Evolutionary conservation across 768 basidiomycete genomes (phyloP).

Genomic region (Termitomyces sp.): DNA sequence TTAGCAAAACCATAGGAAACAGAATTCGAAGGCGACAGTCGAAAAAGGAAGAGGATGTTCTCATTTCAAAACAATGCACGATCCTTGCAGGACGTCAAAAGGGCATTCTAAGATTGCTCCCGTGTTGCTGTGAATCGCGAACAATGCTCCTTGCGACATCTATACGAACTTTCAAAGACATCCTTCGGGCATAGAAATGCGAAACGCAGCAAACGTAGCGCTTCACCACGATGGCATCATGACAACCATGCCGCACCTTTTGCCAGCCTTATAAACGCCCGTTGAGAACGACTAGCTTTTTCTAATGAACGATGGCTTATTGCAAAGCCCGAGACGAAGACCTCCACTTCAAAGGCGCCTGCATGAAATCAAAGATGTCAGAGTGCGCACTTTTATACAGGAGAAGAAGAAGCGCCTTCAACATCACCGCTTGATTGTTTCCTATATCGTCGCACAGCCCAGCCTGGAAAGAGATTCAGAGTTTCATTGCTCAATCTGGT

Average conservation of each 20-base stretch:
- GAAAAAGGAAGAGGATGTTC: neutral
- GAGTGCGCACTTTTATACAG: neutral
- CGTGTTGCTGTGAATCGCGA: neutral
- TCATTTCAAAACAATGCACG: neutral
- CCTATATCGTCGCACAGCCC: constrained; percentile 58
- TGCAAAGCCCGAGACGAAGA: constrained; percentile 77
- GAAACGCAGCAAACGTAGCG: neutral
- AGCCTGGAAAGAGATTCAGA: constrained; percentile 72
- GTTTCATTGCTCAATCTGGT: constrained; percentile 29
- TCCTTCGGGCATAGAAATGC: neutral
- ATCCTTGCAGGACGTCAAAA: neutral
- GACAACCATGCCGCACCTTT: constrained; percentile 44
- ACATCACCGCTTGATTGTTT: constrained; percentile 12
- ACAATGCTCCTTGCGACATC: neutral
- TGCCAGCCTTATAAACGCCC: constrained; percentile 71
- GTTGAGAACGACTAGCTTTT: constrained; percentile 65
- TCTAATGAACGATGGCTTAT: constrained; percentile 54
- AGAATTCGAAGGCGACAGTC: neutral
- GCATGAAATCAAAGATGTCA: neutral
- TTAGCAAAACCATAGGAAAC: neutral
- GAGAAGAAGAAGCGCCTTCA: constrained; percentile 19
- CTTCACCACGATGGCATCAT: neutral
- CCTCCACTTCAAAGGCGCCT: constrained; percentile 65
- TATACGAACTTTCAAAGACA: neutral
- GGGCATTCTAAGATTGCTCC: too few species aligned